These are phyloP conservation scores for Picocystis sp. DNA, from an alignment of 163 green algal species.

Conservation along the genomic window DNA sequence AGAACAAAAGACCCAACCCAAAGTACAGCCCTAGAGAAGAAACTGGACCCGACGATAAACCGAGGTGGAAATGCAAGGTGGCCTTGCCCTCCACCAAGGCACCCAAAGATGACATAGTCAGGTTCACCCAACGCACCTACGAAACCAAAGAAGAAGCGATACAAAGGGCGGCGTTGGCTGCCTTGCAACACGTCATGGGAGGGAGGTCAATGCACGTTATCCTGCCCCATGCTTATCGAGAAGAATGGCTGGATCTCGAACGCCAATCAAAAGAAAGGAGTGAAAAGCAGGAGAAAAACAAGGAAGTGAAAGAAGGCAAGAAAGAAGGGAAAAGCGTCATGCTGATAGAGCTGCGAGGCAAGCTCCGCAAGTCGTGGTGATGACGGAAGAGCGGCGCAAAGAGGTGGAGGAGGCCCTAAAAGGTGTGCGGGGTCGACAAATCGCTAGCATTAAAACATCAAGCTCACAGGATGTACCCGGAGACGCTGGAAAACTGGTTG, in stretches of 20 bases:
- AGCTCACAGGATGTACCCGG: no score
- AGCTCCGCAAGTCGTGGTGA: slow-evolving; percentile 31
- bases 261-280: neutral
- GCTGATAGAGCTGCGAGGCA: slow-evolving; percentile 12
- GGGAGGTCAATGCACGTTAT: slow-evolving; percentile 33
- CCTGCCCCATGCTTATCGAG: slow-evolving; percentile 38
- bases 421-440: slow-evolving; percentile 9
- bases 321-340: slow-evolving; percentile 10
- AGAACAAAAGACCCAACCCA: slow-evolving; percentile 35
- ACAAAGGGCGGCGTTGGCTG: slow-evolving; percentile 51
- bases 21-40: slow-evolving; percentile 23
- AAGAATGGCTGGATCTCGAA: slow-evolving; percentile 36
- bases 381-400: slow-evolving; percentile 46
- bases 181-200: slow-evolving; percentile 45
- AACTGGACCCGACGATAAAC: slow-evolving; percentile 4
- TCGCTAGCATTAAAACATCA: no score
- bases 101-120: slow-evolving; percentile 48
- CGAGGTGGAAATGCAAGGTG: slow-evolving; percentile 24
- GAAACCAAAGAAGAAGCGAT: slow-evolving; percentile 39
- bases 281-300: neutral
- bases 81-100: slow-evolving; percentile 58
- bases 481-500: neutral
- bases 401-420: slow-evolving; percentile 38
- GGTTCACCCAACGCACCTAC: slow-evolving; percentile 41
- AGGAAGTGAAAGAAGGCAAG: slow-evolving; percentile 7